Base-by-base conservation (phyloP, 768 basidiomycete species). In the Leccinum boreale region DNA sequence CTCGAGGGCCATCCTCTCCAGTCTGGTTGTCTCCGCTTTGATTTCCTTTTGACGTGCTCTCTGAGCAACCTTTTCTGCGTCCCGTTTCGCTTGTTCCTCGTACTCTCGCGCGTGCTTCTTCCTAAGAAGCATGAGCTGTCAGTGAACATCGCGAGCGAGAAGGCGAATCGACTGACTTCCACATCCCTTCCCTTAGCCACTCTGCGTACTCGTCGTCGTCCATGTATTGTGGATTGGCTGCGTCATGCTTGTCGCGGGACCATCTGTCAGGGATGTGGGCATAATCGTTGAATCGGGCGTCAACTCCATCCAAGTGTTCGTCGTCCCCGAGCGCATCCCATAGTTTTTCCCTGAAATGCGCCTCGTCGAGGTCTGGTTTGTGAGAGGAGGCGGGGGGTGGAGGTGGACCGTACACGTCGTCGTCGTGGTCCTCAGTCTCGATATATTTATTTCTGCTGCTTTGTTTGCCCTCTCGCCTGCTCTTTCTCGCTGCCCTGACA, bases 141-240 rank as follows among this genome's bases (percentile, higher is more conserved):
- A 23, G 50, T 19, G 48, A 58, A 24, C 44, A 28, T 36, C 15
- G 24, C 50, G 52, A 46, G 42, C n/a, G 47, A 28, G 33, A 48
- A 39, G 49, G 47, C 33, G 15, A 42, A 29, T 14, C n/a, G 26
- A 73, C 83, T 42, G 59, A 86, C 83, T 84, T 82, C 78, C 90
- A 94, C 90, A 97, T 95, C 49, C 91, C 92, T 24, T 80, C 73
- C 61, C 94, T 77, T 52, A 96, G 75, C 89, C 90, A 95, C 64
- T 92, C 90, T 2, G 88, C 83, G 63, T 96, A 96, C 58, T 92
- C 87, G 62, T 94, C 89, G 8, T 94, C 92, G 58, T 87, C 86
- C 88, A 95, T 88, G 50, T 69, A 61, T 49, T 65, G 69, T 28
- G 78, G 77, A 58, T 83, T 71, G 46, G 52, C 60, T 66, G 70